phyloP scores from a whole-genome alignment of 2,329 filamentous ascomycete genomes.

The Cladosporium velox region DNA sequence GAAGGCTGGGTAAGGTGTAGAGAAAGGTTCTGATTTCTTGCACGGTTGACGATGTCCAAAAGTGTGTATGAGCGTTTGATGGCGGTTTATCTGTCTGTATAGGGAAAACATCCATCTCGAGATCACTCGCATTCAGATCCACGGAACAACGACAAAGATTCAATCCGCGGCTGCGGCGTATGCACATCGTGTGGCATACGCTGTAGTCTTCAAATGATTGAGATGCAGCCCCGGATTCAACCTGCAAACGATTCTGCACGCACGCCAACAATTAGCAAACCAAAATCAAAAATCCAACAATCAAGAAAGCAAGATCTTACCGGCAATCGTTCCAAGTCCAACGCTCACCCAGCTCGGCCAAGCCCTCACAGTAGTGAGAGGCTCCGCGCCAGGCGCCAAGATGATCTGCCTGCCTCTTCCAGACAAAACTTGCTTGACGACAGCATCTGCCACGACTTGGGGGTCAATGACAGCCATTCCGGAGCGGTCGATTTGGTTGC shows the following conservation, averaged over 20 bases:
- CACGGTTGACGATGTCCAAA: neutral
- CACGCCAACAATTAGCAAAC: neutral
- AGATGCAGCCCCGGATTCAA: neutral
- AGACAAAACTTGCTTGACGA: slow-evolving; percentile 47
- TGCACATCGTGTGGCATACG: neutral
- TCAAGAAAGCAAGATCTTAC: neutral
- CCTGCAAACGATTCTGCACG: neutral
- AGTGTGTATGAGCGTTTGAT: neutral
- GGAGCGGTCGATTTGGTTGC: slow-evolving; percentile 36
- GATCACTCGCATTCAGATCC: neutral
- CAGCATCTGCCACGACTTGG: slow-evolving; percentile 43
- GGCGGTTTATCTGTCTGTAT: neutral
- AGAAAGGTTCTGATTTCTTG: neutral
- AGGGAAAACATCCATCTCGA: neutral
- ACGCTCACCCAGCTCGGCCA: slow-evolving; percentile 26
- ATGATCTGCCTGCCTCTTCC: slow-evolving; percentile 46
- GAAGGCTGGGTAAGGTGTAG: too few species aligned
- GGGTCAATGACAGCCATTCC: slow-evolving; percentile 42
- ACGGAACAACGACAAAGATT: neutral
- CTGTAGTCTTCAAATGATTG: neutral
- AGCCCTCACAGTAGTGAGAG: slow-evolving; percentile 20
- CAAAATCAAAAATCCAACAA: neutral
- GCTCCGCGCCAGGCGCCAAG: slow-evolving; percentile 33
- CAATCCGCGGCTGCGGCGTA: neutral
- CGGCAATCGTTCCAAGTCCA: neutral